These are phyloP conservation scores for Fomitopsis betulina DNA, from an alignment of 1,284 basidiomycete species.

Conservation along the genomic window DNA sequence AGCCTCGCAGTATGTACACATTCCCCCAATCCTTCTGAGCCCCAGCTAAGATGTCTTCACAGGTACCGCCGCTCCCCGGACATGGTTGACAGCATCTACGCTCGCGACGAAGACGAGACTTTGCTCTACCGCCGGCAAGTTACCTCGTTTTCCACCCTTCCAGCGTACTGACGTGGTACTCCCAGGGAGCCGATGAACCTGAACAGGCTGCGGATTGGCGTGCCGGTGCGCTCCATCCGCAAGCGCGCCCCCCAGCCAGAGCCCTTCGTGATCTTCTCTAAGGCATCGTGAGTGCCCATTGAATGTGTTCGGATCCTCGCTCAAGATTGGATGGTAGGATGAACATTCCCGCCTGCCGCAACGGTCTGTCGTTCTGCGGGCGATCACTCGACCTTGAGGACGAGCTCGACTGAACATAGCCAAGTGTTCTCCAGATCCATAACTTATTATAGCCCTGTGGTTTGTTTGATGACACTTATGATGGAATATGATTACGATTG, in stretches of 20 bases:
- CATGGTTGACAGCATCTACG: slow-evolving; percentile 1
- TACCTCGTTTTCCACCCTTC: neutral
- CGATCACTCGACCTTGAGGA: neutral
- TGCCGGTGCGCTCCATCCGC: neutral
- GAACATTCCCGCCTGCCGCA: slow-evolving; percentile 4
- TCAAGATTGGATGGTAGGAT: neutral
- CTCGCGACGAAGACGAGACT: neutral
- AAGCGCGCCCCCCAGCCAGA: neutral
- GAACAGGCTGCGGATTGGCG: neutral
- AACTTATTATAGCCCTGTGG: neutral
- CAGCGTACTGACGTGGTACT: neutral
- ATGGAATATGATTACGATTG: neutral
- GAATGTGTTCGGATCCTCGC: too few relatives aligned
- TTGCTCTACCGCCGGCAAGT: neutral
- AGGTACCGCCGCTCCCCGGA: slow-evolving; percentile 5
- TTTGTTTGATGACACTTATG: slow-evolving; percentile 3
- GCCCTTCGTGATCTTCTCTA: slow-evolving; percentile 2
- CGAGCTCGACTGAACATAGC: slow-evolving; percentile 3
- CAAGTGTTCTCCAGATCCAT: neutral
- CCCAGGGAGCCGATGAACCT: neutral
- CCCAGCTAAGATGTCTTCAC: neutral
- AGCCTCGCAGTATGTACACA: neutral
- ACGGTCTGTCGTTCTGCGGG: neutral
- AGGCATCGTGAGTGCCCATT: neutral
- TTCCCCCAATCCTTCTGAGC: neutral